Evolutionary conservation across 768 basidiomycete genomes (phyloP).

Genomic region (Collybia sp.): DNA sequence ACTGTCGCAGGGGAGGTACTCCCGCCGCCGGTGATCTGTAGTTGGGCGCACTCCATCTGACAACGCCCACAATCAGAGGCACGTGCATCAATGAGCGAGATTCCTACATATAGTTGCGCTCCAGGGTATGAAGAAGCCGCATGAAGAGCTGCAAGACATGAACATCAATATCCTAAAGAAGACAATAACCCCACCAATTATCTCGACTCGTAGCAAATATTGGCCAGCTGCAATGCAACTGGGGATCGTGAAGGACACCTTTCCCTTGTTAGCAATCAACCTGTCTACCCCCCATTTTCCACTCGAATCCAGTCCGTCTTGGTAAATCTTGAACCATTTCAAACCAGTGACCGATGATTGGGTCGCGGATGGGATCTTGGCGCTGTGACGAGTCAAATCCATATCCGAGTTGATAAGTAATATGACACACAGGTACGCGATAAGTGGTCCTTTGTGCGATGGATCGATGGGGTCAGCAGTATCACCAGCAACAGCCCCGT

Average conservation of each 20-base stretch:
- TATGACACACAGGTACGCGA: slow-evolving; percentile 42
- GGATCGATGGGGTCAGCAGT: slow-evolving; percentile 43
- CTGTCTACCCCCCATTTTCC: slow-evolving; percentile 43
- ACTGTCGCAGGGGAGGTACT: slow-evolving; percentile 36
- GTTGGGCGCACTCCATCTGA: slow-evolving; percentile 45
- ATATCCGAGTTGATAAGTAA: background rate
- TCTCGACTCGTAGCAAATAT: slow-evolving; percentile 44
- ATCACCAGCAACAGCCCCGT: slow-evolving; percentile 35
- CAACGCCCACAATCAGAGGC: background rate
- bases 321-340: slow-evolving; percentile 51
- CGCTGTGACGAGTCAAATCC: slow-evolving; percentile 23
- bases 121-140: slow-evolving; percentile 43
- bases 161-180: background rate
- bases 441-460: slow-evolving; percentile 48
- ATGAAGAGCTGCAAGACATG: slow-evolving; percentile 32
- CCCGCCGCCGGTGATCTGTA: slow-evolving; percentile 41
- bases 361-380: slow-evolving; percentile 39
- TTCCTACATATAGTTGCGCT: slow-evolving; percentile 50
- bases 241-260: slow-evolving; percentile 42
- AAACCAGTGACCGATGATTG: slow-evolving; percentile 42
- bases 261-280: slow-evolving; percentile 43
- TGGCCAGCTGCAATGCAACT: slow-evolving; percentile 40
- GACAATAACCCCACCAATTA: slow-evolving; percentile 34
- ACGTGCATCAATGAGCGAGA: background rate
- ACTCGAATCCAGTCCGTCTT: slow-evolving; percentile 32